Conservation (phyloP, 2,329 filamentous ascomycete genomes). For the Alternaria atra region DNA sequence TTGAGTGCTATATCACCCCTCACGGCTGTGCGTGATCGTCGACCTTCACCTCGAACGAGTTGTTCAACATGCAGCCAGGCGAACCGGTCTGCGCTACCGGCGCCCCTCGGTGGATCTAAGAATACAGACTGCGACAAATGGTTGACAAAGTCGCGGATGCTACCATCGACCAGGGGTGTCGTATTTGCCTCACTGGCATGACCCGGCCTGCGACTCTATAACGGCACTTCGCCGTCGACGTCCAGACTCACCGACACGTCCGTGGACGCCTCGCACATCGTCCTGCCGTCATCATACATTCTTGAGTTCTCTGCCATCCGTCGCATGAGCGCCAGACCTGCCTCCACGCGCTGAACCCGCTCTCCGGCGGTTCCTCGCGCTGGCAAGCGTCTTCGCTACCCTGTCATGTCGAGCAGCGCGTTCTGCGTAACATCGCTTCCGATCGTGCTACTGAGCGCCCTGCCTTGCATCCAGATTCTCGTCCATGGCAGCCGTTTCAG, state of each 20-base stretch:
- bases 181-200: constrained; percentile 36
- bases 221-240: constrained; percentile 26
- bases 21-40: constrained; percentile 12
- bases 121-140: constrained; percentile 24
- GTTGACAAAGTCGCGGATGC: constrained; percentile 19
- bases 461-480: constrained; percentile 41
- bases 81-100: constrained; percentile 16
- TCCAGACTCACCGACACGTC: constrained; percentile 43
- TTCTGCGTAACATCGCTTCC: constrained; percentile 39
- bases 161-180: constrained; percentile 25
- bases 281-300: constrained; percentile 26
- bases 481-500: constrained; percentile 30
- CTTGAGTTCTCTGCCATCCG: constrained; percentile 2
- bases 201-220: constrained; percentile 24
- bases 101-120: constrained; percentile 32
- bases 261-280: constrained; percentile 23
- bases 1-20: constrained; percentile 9
- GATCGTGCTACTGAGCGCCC: constrained; percentile 31
- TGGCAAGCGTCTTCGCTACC: constrained; percentile 25
- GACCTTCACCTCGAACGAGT: constrained; percentile 14
- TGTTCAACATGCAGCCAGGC: constrained; percentile 19
- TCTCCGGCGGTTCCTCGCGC: constrained; percentile 41
- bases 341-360: constrained; percentile 31
- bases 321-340: constrained; percentile 25
- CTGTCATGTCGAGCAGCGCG: constrained; percentile 31